phyloP scores from a whole-genome alignment of 2,329 filamentous ascomycete species.

The Neonectria sp. region DNA sequence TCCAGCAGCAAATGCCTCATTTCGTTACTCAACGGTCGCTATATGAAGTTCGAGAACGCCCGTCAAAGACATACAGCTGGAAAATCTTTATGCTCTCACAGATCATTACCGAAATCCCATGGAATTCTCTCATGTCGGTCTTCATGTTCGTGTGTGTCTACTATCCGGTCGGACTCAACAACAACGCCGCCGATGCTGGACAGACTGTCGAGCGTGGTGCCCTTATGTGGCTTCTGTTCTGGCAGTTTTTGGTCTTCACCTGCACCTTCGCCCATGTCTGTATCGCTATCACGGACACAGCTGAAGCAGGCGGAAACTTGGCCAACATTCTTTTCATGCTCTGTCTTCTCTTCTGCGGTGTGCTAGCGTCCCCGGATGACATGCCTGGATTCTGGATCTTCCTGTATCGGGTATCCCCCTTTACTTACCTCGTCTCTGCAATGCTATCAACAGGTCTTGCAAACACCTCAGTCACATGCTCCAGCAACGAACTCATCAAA shows the following conservation, averaged over 20 bases:
- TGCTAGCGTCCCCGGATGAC: slow-evolving; percentile 70
- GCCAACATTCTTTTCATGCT: slow-evolving; percentile 77
- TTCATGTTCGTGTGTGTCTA: slow-evolving; percentile 87
- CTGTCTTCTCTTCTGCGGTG: slow-evolving; percentile 75
- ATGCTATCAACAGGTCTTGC: slow-evolving; percentile 49
- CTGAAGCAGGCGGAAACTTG: slow-evolving; percentile 78
- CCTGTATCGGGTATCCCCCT: slow-evolving; percentile 79
- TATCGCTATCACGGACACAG: slow-evolving; percentile 74
- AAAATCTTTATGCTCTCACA: slow-evolving; percentile 87
- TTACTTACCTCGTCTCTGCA: slow-evolving; percentile 50
- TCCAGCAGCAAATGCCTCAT: slow-evolving; percentile 86
- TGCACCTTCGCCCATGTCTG: slow-evolving; percentile 77
- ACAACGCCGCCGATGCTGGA: slow-evolving; percentile 67
- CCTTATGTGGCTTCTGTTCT: slow-evolving; percentile 77
- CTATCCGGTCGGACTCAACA: slow-evolving; percentile 84
- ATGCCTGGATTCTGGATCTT: slow-evolving; percentile 82
- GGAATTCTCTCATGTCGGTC: slow-evolving; percentile 82
- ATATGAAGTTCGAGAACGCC: slow-evolving; percentile 89
- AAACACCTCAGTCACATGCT: slow-evolving; percentile 62
- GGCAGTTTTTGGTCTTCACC: slow-evolving; percentile 77
- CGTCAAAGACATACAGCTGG: slow-evolving; percentile 89
- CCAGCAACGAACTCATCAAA: slow-evolving; percentile 74
- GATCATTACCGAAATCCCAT: slow-evolving; percentile 87
- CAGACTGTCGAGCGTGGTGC: slow-evolving; percentile 67
- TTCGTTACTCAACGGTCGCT: slow-evolving; percentile 86